Evolutionary conservation across 2,329 filamentous ascomycete species (phyloP).

Genomic region (Hypoxylon sp.): DNA sequence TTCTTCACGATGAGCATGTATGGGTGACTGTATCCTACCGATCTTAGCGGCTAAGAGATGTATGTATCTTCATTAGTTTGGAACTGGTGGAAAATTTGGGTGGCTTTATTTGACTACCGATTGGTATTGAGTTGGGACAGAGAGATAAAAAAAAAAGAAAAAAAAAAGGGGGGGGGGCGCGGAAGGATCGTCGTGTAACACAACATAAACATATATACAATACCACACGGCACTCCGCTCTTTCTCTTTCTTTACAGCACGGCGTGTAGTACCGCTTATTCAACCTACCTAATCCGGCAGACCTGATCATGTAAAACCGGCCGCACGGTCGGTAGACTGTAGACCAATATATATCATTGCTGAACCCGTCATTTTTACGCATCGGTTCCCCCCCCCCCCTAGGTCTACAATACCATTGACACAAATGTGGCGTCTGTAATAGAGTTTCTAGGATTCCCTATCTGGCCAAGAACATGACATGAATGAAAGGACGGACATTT

Average conservation of each 20-base stretch:
- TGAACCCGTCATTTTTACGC: not conserved
- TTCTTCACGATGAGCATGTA: too few relatives aligned
- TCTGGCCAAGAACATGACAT: not conserved
- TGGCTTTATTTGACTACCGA: conserved; percentile 9
- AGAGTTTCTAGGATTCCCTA: not conserved
- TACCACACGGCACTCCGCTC: conserved; percentile 17
- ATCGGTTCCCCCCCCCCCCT: not conserved
- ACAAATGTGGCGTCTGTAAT: not conserved
- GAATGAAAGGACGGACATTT: conserved; percentile 4
- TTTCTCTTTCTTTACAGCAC: not conserved
- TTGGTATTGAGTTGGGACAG: conserved; percentile 9
- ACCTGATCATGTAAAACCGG: not conserved
- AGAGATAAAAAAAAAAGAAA: not conserved
- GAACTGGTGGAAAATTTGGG: not conserved
- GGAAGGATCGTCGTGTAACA: conserved; percentile 20
- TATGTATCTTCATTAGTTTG: conserved; percentile 9
- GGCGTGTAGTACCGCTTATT: not conserved
- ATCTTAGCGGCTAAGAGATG: conserved; percentile 11
- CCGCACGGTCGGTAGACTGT: not conserved
- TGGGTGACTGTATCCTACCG: too few relatives aligned
- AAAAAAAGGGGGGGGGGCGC: conserved; percentile 5
- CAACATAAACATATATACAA: too few relatives aligned
- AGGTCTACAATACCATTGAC: not conserved
- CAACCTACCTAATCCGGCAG: conserved; percentile 11
- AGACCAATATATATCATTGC: not conserved